phyloP scores from a whole-genome alignment of 495 filamentous ascomycete species.

The Entonaema liquescens region DNA sequence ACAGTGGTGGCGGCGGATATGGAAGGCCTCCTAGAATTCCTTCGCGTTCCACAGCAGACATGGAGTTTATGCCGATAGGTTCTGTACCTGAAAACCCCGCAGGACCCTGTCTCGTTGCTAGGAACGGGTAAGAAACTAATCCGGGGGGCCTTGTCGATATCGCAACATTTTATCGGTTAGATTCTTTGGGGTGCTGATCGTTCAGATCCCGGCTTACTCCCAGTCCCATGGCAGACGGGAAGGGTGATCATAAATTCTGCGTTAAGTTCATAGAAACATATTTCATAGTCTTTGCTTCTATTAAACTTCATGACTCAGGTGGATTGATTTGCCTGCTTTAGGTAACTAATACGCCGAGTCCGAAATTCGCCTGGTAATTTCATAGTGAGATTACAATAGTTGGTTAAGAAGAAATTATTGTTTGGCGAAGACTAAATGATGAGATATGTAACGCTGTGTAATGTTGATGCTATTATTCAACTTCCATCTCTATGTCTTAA shows the following conservation, averaged over 20 bases:
- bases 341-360: background rate
- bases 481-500: background rate
- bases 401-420: no score
- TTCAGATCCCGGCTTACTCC: slow-evolving; percentile 33
- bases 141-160: slow-evolving; percentile 32
- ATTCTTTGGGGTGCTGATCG: slow-evolving; percentile 38
- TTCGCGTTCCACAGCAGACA: slow-evolving; percentile 28
- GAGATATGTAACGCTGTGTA: background rate
- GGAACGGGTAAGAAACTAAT: slow-evolving; percentile 13
- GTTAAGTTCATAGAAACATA: slow-evolving; percentile 15
- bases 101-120: slow-evolving; percentile 25
- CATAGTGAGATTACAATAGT: background rate
- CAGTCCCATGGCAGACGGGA: slow-evolving; percentile 40
- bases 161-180: slow-evolving; percentile 37
- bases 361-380: slow-evolving; percentile 3
- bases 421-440: no score
- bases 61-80: slow-evolving; percentile 26
- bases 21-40: slow-evolving; percentile 24
- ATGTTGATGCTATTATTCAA: no score
- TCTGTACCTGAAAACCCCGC: slow-evolving; percentile 23
- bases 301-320: slow-evolving; percentile 1
- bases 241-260: slow-evolving; percentile 38
- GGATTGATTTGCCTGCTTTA: background rate
- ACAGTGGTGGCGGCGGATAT: slow-evolving; percentile 21
- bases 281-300: background rate